A percentile compares a stretch with the other conserved stretches of the same genome.
Conservation (phyloP, 495 filamentous ascomycete genomes). For the Bryoglossum gracile region DNA sequence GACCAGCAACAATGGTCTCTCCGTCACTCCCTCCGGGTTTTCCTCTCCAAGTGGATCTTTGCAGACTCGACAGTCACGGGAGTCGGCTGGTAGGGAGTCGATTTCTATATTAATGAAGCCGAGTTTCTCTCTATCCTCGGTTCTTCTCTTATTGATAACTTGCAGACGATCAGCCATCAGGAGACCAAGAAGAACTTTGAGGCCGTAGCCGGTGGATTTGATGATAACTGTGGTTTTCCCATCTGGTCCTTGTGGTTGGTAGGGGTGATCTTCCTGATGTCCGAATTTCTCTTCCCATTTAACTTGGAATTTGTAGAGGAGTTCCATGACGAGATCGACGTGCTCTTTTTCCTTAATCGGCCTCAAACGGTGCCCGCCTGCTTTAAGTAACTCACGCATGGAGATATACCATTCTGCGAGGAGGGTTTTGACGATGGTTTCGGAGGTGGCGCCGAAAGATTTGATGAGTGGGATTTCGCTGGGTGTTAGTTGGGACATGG, state of each 20-base stretch:
- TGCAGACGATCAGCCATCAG: conserved; percentile 19
- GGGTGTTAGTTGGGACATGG: not conserved
- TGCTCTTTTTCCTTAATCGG: conserved; percentile 3
- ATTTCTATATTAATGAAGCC: not conserved
- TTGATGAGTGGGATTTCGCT: conserved; percentile 1
- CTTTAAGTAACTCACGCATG: not conserved
- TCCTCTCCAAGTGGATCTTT: not conserved
- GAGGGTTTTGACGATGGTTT: conserved; percentile 1
- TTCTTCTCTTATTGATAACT: not conserved
- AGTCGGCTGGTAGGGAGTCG: not conserved
- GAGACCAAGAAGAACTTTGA: conserved; percentile 16
- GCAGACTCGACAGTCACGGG: conserved; percentile 13
- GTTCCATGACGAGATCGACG: conserved; percentile 6
- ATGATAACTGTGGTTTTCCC: not conserved
- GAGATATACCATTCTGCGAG: conserved; percentile 1
- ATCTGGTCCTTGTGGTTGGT: not conserved
- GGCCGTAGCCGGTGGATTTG: conserved; percentile 12
- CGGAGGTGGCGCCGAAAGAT: not conserved
- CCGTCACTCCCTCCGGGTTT: conserved; percentile 2
- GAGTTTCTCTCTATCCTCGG: not conserved
- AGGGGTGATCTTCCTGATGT: conserved; percentile 1
- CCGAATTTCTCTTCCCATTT: conserved; percentile 10
- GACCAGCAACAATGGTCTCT: conserved; percentile 5
- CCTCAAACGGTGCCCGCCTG: not conserved
- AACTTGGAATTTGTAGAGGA: not conserved